Evolutionary conservation across 352 stramenopile species (phyloP), one percentile per base, ranked within the genome.

Genomic region (Globisporangium emineosum): DNA sequence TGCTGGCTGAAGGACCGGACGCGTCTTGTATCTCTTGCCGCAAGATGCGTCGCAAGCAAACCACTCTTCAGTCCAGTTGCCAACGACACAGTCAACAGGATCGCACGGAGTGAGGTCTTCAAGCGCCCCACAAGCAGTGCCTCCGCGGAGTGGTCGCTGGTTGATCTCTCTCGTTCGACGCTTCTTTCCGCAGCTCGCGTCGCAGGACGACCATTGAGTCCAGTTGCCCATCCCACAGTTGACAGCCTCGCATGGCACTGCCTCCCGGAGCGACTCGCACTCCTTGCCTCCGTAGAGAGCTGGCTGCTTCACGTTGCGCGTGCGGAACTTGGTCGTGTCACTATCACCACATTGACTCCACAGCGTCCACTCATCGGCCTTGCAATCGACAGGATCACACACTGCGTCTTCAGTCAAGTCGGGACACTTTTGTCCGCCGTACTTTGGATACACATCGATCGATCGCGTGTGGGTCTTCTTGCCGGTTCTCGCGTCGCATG

Each of bases 361-460:
- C 0, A 57, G n/a, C 0, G 66, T 66, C 76, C 76, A 88, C 0
- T 33, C 2, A 0, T 51, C 57, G 68, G 82, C 72, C 40, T 76
- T 65, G 21, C 80, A 89, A 60, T 83, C 67, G 17, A 88, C 71
- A 0, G 78, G 67, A 43, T 87, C 77, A 37, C 81, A 90, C 2
- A 27, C 19, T 1, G 61, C 65, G 0, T 69, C 59, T 4, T 86
- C 72, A 2, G 56, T 60, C 5, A 85, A 37, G 1, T 30, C 23
- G 1, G 59, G 49, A 12, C 81, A 90, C 10, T 35, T 54, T 0
- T 64, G 27, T 4, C 81, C 81, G 6, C 71, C 70, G 63, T 81
- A 89, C 50, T 72, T 69, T 0, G 79, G 57, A 25, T 58, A 23
- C 0, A 63, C 70, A 0, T 50, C 57, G 45, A 90, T 62, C 0